phyloP scores from a whole-genome alignment of 805 yeast species.

The Candida rishiriensis region DNA sequence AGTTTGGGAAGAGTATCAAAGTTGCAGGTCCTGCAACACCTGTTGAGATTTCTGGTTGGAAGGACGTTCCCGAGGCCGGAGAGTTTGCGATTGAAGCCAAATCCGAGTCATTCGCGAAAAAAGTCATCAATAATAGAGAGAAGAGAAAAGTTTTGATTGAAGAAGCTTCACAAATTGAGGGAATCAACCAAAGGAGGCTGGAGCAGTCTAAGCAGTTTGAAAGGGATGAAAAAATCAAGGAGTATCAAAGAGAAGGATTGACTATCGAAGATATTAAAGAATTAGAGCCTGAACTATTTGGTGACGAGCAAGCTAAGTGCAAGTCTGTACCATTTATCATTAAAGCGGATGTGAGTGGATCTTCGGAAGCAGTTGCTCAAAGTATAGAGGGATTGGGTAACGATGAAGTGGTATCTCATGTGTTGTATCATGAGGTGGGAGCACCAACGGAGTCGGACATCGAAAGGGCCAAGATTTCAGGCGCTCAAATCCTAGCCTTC shows the following conservation, averaged over 20 bases:
- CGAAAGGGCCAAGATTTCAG: slow-evolving; percentile 62
- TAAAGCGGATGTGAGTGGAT: slow-evolving; percentile 91
- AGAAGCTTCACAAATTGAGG: slow-evolving; percentile 62
- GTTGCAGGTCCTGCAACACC: slow-evolving; percentile 84
- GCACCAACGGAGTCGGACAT: slow-evolving; percentile 63
- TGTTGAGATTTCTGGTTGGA: slow-evolving; percentile 92
- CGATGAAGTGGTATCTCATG: slow-evolving; percentile 69
- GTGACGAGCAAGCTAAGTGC: slow-evolving; percentile 23
- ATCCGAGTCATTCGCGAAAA: slow-evolving; percentile 69
- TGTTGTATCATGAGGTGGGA: slow-evolving; percentile 77
- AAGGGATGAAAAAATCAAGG: slow-evolving; percentile 50
- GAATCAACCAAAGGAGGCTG: slow-evolving; percentile 62
- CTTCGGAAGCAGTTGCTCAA: slow-evolving; percentile 88
- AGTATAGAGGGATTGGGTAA: slow-evolving; percentile 81
- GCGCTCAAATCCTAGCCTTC: slow-evolving; percentile 74
- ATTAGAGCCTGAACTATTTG: slow-evolving; percentile 29
- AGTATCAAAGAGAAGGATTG: slow-evolving; percentile 59
- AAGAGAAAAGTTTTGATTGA: slow-evolving; percentile 47
- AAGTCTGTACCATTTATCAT: slow-evolving; percentile 58
- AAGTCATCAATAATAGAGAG: slow-evolving; percentile 62
- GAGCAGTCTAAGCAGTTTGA: slow-evolving; percentile 49
- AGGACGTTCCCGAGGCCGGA: slow-evolving; percentile 86
- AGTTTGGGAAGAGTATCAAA: slow-evolving; percentile 57
- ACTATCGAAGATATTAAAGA: slow-evolving; percentile 41
- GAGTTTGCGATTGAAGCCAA: slow-evolving; percentile 75